Conservation (phyloP, 441 rosid species). For the Populus hybrid region DNA sequence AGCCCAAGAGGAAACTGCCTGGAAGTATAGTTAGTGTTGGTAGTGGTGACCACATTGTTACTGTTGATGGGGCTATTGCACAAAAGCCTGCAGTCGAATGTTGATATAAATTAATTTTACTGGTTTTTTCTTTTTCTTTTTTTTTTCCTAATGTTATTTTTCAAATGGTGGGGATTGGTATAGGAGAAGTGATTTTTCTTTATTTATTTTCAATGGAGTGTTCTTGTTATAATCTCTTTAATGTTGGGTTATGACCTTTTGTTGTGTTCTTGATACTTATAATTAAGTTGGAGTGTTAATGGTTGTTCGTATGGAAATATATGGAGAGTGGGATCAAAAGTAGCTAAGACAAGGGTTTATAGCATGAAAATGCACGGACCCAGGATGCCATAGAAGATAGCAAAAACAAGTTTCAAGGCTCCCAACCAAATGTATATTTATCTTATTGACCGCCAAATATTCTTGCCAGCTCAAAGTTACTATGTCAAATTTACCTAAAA, state of each 20-base stretch:
- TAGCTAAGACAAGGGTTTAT: neutral
- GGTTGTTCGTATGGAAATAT: neutral
- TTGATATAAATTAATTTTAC: conserved; percentile 22
- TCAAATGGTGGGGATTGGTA: conserved; percentile 53
- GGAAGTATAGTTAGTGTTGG: conserved; percentile 27
- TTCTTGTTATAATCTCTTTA: conserved; percentile 19
- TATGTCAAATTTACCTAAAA: too few species aligned
- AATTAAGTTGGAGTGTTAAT: neutral
- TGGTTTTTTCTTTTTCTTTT: conserved; percentile 13
- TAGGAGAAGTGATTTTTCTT: conserved; percentile 43
- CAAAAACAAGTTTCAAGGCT: too few species aligned
- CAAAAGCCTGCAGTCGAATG: conserved; percentile 59
- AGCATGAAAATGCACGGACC: neutral
- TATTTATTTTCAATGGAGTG: conserved; percentile 31
- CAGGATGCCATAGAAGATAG: too few species aligned
- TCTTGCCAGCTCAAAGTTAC: too few species aligned
- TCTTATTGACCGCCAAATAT: too few species aligned
- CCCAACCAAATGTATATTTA: too few species aligned
- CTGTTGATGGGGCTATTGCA: conserved; percentile 21
- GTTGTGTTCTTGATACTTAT: neutral
- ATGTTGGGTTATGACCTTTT: conserved; percentile 4
- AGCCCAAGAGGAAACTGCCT: conserved; percentile 69
- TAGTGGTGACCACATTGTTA: conserved; percentile 22
- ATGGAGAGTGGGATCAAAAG: neutral
- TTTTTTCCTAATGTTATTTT: conserved; percentile 7